Conservation (phyloP, 495 filamentous ascomycete species). For the Penicillium longicatenatum region DNA sequence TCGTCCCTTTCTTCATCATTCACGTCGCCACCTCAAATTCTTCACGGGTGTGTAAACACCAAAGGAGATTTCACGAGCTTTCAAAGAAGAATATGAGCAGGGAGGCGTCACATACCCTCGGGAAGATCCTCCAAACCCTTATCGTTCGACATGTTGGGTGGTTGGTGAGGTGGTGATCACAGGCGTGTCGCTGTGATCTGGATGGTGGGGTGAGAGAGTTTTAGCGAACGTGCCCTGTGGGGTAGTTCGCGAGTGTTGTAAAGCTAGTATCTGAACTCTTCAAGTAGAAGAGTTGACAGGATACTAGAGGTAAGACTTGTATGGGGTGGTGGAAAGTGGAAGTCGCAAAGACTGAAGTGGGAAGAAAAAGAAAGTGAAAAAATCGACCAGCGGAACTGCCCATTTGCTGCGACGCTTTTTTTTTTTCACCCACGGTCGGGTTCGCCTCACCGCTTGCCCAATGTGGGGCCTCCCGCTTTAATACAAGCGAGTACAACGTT, state of each 20-base stretch:
- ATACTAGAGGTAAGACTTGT: constrained; percentile 25
- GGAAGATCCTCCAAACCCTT: constrained; percentile 97
- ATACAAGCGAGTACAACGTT: constrained; percentile 18
- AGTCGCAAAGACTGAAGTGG: constrained; percentile 41
- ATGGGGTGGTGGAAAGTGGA: constrained; percentile 36
- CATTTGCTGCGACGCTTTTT: constrained; percentile 35
- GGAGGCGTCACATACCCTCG: constrained; percentile 64
- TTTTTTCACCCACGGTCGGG: neutral
- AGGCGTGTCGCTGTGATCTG: constrained; percentile 64
- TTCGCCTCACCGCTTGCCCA: constrained; percentile 20
- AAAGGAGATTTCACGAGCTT: neutral
- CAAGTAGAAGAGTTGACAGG: constrained; percentile 29
- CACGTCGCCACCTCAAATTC: neutral
- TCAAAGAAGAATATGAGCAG: constrained; percentile 9
- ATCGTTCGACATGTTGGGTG: constrained; percentile 89
- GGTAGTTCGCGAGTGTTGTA: constrained; percentile 23
- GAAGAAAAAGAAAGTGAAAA: constrained; percentile 35
- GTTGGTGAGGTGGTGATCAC: constrained; percentile 63
- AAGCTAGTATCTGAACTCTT: constrained; percentile 50
- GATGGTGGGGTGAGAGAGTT: constrained; percentile 35
- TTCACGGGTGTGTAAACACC: neutral
- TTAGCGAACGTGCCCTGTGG: constrained; percentile 42
- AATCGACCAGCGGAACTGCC: constrained; percentile 26
- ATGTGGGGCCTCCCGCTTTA: constrained; percentile 5
- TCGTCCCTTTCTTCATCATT: neutral